A percentile compares a stretch with the other conserved stretches of the same genome.
These are phyloP conservation scores for Hygrocybe coccinea DNA, from an alignment of 768 basidiomycete genomes.

Conservation along the genomic window DNA sequence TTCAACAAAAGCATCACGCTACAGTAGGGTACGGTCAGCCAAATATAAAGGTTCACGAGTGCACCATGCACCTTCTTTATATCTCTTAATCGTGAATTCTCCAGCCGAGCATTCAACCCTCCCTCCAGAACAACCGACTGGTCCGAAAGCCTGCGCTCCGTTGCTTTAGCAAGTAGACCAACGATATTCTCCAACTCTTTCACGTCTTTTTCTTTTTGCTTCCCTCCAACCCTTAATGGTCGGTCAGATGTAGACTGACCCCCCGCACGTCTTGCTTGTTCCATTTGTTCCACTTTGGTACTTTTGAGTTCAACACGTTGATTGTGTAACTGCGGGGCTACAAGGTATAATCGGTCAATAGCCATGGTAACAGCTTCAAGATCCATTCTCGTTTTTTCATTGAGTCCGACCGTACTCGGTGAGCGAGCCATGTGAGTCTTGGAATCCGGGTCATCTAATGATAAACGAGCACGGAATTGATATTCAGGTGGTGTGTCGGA, in stretches of 20 bases:
- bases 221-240: constrained; percentile 22
- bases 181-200: constrained; percentile 68
- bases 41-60: neutral
- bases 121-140: constrained; percentile 69
- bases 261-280: constrained; percentile 55
- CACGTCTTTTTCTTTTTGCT: constrained; percentile 47
- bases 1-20: constrained; percentile 76
- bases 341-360: constrained; percentile 82
- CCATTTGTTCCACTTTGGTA: constrained; percentile 66
- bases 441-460: constrained; percentile 35
- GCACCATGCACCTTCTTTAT: constrained; percentile 51
- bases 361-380: constrained; percentile 81
- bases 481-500: constrained; percentile 52
- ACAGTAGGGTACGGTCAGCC: constrained; percentile 11
- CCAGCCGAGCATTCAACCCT: constrained; percentile 50
- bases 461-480: constrained; percentile 35
- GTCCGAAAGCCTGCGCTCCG: constrained; percentile 57
- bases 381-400: constrained; percentile 83
- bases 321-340: constrained; percentile 83
- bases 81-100: constrained; percentile 54
- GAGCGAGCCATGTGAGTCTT: constrained; percentile 24
- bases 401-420: constrained; percentile 27
- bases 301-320: constrained; percentile 88
- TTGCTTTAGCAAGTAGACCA: constrained; percentile 65
- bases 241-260: constrained; percentile 13